phyloP scores from a whole-genome alignment of 305 asterid genomes.

The Ajuga reptans region DNA sequence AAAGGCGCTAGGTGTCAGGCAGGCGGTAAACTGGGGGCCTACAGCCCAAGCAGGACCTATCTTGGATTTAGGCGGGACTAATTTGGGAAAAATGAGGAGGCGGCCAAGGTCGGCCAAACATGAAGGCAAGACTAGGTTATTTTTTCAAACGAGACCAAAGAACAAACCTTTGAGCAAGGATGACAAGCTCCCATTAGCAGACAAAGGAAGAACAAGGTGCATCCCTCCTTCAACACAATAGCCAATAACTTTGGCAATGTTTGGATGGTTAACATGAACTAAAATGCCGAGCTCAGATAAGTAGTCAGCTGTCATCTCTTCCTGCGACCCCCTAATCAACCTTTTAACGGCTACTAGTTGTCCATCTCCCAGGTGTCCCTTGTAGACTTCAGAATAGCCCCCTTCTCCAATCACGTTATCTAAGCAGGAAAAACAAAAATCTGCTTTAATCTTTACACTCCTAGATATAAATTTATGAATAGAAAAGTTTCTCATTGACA shows the following conservation, averaged over 20 bases:
- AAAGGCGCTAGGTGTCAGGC: no score
- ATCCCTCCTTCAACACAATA: conserved; percentile 97
- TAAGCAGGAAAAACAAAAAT: conserved; percentile 16
- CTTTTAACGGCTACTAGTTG: conserved; percentile 74
- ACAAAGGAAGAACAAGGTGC: conserved; percentile 95
- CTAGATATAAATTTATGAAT: background rate
- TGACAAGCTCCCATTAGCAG: conserved; percentile 84
- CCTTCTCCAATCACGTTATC: conserved; percentile 87
- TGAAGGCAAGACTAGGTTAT: no score
- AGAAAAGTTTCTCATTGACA: background rate
- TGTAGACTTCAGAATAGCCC: conserved; percentile 91
- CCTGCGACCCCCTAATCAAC: conserved; percentile 74
- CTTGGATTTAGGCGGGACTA: no score
- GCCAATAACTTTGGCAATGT: conserved; percentile 77
- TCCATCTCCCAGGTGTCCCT: conserved; percentile 73
- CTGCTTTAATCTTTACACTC: background rate
- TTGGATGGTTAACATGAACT: conserved; percentile 87
- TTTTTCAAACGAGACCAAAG: background rate
- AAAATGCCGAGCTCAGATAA: conserved; percentile 88
- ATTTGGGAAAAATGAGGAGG: no score
- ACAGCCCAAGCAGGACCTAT: no score
- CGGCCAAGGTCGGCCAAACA: no score
- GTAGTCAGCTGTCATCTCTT: conserved; percentile 89
- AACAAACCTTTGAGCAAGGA: conserved; percentile 55
- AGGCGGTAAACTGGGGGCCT: no score